A percentile compares a stretch with the other conserved stretches of the same genome.
phyloP scores from a whole-genome alignment of 176 grass and related monocot genomes.

The Phoenix roebelenii region DNA sequence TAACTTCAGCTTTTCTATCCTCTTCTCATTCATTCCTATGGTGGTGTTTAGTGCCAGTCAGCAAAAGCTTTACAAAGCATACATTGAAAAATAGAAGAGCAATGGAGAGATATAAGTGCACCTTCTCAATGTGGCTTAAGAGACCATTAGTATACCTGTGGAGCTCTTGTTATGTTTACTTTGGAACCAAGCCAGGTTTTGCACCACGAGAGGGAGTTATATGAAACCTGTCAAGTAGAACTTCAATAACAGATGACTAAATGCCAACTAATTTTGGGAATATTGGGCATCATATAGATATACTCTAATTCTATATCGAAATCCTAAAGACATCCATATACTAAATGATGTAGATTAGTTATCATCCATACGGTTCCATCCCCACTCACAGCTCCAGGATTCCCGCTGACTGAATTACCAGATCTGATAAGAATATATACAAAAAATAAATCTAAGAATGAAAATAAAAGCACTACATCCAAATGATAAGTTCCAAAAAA shows the following conservation, averaged over 20 bases:
- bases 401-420: slow-evolving; percentile 80
- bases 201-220: slow-evolving; percentile 98
- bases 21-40: too few relatives aligned
- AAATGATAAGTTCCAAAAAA: too few relatives aligned
- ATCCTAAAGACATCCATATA: too few relatives aligned
- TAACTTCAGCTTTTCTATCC: too few relatives aligned
- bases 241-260: slow-evolving; percentile 10
- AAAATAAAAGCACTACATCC: background rate
- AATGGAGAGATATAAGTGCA: too few relatives aligned
- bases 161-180: slow-evolving; percentile 91
- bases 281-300: too few relatives aligned
- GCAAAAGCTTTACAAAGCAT: too few relatives aligned
- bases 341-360: slow-evolving; percentile 5
- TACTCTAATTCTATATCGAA: too few relatives aligned
- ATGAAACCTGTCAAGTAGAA: slow-evolving; percentile 56
- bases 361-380: slow-evolving; percentile 76
- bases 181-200: slow-evolving; percentile 94
- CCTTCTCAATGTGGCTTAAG: too few relatives aligned
- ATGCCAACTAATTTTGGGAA: background rate
- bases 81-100: too few relatives aligned
- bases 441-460: slow-evolving; percentile 7
- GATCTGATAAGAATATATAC: slow-evolving; percentile 66
- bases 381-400: slow-evolving; percentile 57
- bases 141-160: slow-evolving; percentile 42
- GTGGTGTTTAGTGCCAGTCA: too few relatives aligned